These are phyloP conservation scores for Neofusicoccum parvum DNA, from an alignment of 2,329 filamentous ascomycete species.

Conservation along the genomic window DNA sequence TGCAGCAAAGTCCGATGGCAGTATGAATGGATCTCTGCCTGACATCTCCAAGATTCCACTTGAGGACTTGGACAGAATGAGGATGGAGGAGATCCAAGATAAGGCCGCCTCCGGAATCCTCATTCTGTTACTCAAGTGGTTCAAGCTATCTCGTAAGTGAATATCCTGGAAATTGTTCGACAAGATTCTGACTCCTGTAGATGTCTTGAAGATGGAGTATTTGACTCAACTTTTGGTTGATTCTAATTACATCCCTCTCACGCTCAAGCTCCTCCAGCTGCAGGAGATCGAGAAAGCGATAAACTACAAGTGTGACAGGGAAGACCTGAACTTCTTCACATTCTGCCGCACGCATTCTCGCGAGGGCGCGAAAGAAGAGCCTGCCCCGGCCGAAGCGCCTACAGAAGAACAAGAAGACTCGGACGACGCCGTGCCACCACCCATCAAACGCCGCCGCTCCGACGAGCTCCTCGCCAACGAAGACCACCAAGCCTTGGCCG, in stretches of 20 bases:
- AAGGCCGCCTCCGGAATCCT: constrained; percentile 92
- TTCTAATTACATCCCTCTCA: constrained; percentile 90
- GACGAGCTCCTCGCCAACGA: constrained; percentile 34
- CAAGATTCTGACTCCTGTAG: constrained; percentile 48
- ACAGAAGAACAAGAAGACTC: constrained; percentile 31
- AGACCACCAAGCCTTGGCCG: constrained; percentile 26
- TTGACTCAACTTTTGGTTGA: constrained; percentile 90
- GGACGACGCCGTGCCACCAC: constrained; percentile 78
- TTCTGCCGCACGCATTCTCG: constrained; percentile 79
- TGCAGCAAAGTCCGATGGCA: constrained; percentile 32
- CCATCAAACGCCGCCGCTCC: constrained; percentile 64
- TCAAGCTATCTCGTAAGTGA: constrained; percentile 84
- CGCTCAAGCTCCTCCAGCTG: constrained; percentile 90
- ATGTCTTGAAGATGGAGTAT: constrained; percentile 95
- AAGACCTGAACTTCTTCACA: constrained; percentile 89
- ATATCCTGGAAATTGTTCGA: background rate
- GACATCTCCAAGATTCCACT: constrained; percentile 34
- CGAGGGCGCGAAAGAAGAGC: constrained; percentile 46
- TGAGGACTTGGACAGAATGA: constrained; percentile 79
- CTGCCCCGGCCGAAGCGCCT: constrained; percentile 35
- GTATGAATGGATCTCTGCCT: constrained; percentile 31
- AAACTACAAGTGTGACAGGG: constrained; percentile 79
- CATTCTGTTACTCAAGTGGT: constrained; percentile 90
- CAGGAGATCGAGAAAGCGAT: constrained; percentile 91
- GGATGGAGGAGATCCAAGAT: constrained; percentile 81